phyloP scores from a whole-genome alignment of 2,329 filamentous ascomycete species.

The Hymenotorrendiella dingleyae region DNA sequence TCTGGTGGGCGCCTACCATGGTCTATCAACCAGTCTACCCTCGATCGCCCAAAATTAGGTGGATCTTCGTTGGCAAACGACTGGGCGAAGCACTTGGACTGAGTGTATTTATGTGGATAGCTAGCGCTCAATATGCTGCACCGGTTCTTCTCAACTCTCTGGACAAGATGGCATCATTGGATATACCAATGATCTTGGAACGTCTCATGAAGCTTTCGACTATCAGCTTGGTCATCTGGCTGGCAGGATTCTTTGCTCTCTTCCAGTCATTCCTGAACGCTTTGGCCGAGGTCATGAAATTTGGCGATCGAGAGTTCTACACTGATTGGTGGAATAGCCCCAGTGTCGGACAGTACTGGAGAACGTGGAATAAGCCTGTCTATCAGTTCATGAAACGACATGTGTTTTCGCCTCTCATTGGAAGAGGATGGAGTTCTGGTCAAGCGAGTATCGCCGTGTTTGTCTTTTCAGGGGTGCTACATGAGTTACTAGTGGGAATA shows the following conservation, averaged over 20 bases:
- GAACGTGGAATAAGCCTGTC: slow-evolving; percentile 95
- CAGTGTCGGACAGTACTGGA: slow-evolving; percentile 84
- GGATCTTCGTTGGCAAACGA: slow-evolving; percentile 82
- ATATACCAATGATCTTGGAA: slow-evolving; percentile 77
- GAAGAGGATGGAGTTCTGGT: slow-evolving; percentile 68
- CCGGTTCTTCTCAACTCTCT: slow-evolving; percentile 86
- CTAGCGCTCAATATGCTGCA: slow-evolving; percentile 87
- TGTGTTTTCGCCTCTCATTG: slow-evolving; percentile 82
- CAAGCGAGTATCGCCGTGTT: slow-evolving; percentile 79
- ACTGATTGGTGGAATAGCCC: slow-evolving; percentile 97
- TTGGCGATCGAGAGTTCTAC: slow-evolving; percentile 93
- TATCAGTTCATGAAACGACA: slow-evolving; percentile 96
- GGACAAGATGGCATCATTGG: slow-evolving; percentile 75
- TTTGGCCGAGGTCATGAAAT: slow-evolving; percentile 80
- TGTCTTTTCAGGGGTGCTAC: slow-evolving; percentile 77
- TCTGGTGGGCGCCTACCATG: slow-evolving; percentile 96
- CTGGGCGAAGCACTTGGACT: slow-evolving; percentile 71
- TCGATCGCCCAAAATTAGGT: slow-evolving; percentile 72
- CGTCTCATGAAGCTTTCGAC: slow-evolving; percentile 91
- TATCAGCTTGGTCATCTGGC: slow-evolving; percentile 93
- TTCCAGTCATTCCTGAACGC: slow-evolving; percentile 93
- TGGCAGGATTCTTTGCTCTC: slow-evolving; percentile 92
- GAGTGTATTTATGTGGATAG: slow-evolving; percentile 89
- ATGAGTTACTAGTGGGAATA: slow-evolving; percentile 88
- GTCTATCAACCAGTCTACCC: slow-evolving; percentile 97